A percentile compares a stretch with the other conserved stretches of the same genome.
phyloP scores from a whole-genome alignment of 2,329 filamentous ascomycete species.

The Fusarium camptoceras region DNA sequence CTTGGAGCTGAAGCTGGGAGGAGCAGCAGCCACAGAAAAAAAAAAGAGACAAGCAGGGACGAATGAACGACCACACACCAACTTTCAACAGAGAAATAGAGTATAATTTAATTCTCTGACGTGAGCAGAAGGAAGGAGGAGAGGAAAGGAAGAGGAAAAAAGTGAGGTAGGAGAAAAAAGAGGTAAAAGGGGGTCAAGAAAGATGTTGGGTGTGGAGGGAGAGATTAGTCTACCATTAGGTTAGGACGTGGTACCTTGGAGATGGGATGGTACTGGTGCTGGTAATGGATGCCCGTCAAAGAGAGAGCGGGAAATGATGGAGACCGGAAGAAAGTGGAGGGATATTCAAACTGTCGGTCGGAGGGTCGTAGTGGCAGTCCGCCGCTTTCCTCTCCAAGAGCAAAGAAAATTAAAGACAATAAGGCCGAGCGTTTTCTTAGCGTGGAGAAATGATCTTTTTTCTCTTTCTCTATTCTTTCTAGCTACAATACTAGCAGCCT shows the following conservation, averaged over 20 bases:
- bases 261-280: neutral
- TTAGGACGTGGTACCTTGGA: conserved; percentile 14
- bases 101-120: conserved; percentile 12
- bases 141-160: conserved; percentile 22
- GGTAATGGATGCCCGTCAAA: neutral
- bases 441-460: conserved; percentile 1
- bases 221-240: conserved; percentile 10
- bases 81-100: conserved; percentile 32
- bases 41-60: conserved; percentile 14
- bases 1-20: conserved; percentile 19
- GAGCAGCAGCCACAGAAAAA: conserved; percentile 21
- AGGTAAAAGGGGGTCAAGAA: conserved; percentile 35
- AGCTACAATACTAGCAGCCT: conserved; percentile 13
- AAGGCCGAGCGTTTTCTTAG: conserved; percentile 8
- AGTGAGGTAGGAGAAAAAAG: conserved; percentile 13
- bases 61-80: conserved; percentile 30
- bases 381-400: neutral
- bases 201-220: conserved; percentile 33
- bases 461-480: conserved; percentile 7
- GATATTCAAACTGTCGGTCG: conserved; percentile 38
- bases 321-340: conserved; percentile 39
- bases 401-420: conserved; percentile 18
- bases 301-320: conserved; percentile 37
- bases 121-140: conserved; percentile 10
- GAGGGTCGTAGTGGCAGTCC: conserved; percentile 1